Evolutionary conservation across 139 green algal species (phyloP).

Genomic region (Pseudopediastrum boryanum): DNA sequence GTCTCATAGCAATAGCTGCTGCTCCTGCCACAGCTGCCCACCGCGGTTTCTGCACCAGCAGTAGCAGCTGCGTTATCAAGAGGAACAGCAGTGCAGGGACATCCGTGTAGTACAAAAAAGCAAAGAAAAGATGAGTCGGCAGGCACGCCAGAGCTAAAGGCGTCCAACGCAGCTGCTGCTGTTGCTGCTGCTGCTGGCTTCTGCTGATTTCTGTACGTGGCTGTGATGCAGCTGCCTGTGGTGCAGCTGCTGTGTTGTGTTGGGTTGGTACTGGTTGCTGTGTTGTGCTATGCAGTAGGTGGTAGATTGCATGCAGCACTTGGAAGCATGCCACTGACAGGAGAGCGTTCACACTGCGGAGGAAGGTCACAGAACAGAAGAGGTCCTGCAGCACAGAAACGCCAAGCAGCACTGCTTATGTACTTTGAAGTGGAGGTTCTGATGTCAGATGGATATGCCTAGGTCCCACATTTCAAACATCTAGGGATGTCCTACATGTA

Average conservation of each 20-base stretch:
- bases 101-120: slow-evolving; percentile 94
- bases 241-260: background rate
- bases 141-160: slow-evolving; percentile 51
- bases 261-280: background rate
- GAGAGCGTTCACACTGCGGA: slow-evolving; percentile 70
- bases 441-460: too few species aligned
- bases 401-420: background rate
- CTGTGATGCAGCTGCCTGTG: slow-evolving; percentile 5
- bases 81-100: slow-evolving; percentile 72
- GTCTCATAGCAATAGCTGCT: slow-evolving; percentile 73
- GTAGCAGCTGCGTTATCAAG: slow-evolving; percentile 51
- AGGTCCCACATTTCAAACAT: too few species aligned
- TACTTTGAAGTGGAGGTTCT: too few species aligned
- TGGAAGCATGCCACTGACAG: slow-evolving; percentile 56
- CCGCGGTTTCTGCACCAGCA: background rate
- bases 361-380: slow-evolving; percentile 55
- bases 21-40: slow-evolving; percentile 45
- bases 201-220: background rate
- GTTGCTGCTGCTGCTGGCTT: slow-evolving; percentile 3
- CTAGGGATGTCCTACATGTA: too few species aligned
- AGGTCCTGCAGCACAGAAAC: slow-evolving; percentile 22
- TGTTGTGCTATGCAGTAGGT: slow-evolving; percentile 37
- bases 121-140: slow-evolving; percentile 90
- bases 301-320: slow-evolving; percentile 35
- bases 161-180: slow-evolving; percentile 13